A percentile compares a stretch with the other conserved stretches of the same genome.
Evolutionary conservation across 352 stramenopile species (phyloP).

Genomic region (Phytopythium ostracodes): DNA sequence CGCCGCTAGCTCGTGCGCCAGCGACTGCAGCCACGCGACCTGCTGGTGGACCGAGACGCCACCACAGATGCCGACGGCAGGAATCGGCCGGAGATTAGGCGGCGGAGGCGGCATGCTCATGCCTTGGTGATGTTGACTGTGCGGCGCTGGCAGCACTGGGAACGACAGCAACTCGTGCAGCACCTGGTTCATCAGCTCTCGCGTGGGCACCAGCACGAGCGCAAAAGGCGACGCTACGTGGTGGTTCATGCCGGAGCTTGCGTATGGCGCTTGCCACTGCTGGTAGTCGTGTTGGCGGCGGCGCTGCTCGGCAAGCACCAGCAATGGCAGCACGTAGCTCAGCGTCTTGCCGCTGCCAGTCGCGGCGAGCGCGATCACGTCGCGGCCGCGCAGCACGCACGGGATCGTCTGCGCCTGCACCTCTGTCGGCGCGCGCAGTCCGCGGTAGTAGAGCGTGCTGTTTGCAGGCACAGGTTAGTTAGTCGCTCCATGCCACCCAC

Average conservation of each 20-base stretch:
- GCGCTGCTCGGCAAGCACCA: slow-evolving; percentile 28
- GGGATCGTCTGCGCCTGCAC: slow-evolving; percentile 97
- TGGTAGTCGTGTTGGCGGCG: slow-evolving; percentile 42
- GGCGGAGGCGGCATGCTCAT: background rate
- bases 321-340: slow-evolving; percentile 93
- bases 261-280: slow-evolving; percentile 14
- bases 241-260: background rate
- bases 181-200: slow-evolving; percentile 96
- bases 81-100: slow-evolving; percentile 1
- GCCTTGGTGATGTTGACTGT: background rate
- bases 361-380: slow-evolving; percentile 92
- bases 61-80: slow-evolving; percentile 44
- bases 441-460: slow-evolving; percentile 21
- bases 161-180: slow-evolving; percentile 61
- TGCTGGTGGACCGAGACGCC: slow-evolving; percentile 33
- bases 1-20: slow-evolving; percentile 8
- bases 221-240: slow-evolving; percentile 27
- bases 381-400: slow-evolving; percentile 66
- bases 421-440: slow-evolving; percentile 88
- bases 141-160: slow-evolving; percentile 1
- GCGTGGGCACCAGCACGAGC: slow-evolving; percentile 93
- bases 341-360: slow-evolving; percentile 96
- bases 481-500: too few relatives aligned
- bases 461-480: too few relatives aligned
- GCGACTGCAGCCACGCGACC: slow-evolving; percentile 30